These are phyloP conservation scores for Hordeum marinum DNA, from an alignment of 176 grass and related monocot species.

Conservation along the genomic window DNA sequence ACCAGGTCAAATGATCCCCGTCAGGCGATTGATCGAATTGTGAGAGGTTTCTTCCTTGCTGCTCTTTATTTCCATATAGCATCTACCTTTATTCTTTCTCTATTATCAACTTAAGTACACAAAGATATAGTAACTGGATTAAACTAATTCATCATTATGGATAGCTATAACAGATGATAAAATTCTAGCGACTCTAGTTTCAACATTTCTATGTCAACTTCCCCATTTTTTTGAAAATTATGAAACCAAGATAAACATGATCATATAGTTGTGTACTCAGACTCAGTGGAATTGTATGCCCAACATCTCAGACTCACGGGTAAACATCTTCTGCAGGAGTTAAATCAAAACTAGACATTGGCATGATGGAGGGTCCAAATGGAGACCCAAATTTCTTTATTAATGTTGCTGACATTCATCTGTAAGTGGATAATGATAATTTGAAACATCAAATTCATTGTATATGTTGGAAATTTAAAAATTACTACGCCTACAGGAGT, in stretches of 20 bases:
- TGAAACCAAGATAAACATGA: neutral
- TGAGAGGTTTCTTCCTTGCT: constrained; percentile 54
- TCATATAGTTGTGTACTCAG: neutral
- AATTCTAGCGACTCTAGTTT: neutral
- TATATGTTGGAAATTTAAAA: constrained; percentile 12
- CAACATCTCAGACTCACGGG: constrained; percentile 22
- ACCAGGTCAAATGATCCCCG: constrained; percentile 85
- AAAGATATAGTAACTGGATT: neutral
- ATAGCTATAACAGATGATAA: neutral
- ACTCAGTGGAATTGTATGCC: neutral
- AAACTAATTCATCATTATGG: neutral
- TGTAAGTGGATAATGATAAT: constrained; percentile 52
- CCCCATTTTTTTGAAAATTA: neutral
- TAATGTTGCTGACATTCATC: constrained; percentile 94
- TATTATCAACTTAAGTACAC: neutral
- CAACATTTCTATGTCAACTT: neutral
- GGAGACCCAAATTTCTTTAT: constrained; percentile 76
- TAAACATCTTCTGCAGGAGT: constrained; percentile 43
- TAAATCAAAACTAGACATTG: constrained; percentile 90
- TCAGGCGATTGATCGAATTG: constrained; percentile 80
- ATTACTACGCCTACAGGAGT: constrained; percentile 52
- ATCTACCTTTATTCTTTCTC: neutral
- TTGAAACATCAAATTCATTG: constrained; percentile 1
- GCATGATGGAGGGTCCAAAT: constrained; percentile 53
- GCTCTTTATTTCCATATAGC: constrained; percentile 9